Conservation (phyloP, 495 filamentous ascomycete genomes). For the Tuber magnatum region DNA sequence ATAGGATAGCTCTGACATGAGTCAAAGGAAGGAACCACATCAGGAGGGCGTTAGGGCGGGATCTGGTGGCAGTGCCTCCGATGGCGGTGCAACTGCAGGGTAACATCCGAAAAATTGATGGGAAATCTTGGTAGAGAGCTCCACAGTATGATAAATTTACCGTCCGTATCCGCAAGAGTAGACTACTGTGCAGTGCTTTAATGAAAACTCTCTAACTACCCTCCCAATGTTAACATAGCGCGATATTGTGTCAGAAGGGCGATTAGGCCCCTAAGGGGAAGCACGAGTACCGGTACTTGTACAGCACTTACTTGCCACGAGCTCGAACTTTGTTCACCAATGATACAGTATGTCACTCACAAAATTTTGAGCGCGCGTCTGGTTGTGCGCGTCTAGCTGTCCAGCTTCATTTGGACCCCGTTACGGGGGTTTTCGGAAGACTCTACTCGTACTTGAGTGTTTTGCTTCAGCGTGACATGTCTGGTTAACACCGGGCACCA, state of each 20-base stretch:
- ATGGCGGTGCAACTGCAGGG: neutral
- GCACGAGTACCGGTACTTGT: too few species aligned
- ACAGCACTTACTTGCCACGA: neutral
- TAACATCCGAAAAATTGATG: neutral
- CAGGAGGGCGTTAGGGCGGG: neutral
- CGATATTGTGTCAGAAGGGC: neutral
- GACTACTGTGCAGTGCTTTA: too few species aligned
- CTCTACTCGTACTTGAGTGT: too few species aligned
- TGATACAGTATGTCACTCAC: too few species aligned
- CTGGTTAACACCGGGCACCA: too few species aligned
- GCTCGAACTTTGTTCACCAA: neutral
- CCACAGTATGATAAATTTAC: too few species aligned
- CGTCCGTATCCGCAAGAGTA: too few species aligned
- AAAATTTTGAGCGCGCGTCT: neutral
- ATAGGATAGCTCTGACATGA: neutral
- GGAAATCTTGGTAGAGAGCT: too few species aligned
- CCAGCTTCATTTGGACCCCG: neutral
- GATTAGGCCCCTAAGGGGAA: neutral
- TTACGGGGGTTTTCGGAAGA: neutral
- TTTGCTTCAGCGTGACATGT: too few species aligned
- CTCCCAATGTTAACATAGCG: too few species aligned
- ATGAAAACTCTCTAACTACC: too few species aligned
- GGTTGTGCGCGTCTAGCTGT: neutral
- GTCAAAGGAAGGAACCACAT: neutral
- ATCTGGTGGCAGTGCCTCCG: neutral